These are phyloP conservation scores for Przewalskia tangutica DNA, from an alignment of 257 asterid genomes.

Conservation along the genomic window DNA sequence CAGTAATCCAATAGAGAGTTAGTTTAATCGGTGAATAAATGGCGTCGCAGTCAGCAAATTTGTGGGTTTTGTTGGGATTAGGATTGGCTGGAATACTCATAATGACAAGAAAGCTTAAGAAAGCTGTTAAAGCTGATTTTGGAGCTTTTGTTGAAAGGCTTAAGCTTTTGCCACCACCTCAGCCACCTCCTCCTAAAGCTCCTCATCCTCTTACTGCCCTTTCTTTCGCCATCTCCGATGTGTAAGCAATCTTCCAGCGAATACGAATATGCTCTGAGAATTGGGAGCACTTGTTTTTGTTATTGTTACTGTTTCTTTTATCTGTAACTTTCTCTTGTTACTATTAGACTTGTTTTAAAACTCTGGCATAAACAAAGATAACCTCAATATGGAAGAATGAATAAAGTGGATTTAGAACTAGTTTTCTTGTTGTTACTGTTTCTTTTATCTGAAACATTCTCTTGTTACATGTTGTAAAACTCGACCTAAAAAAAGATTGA, in stretches of 20 bases:
- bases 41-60: constrained; percentile 69
- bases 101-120: constrained; percentile 76
- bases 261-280: not conserved
- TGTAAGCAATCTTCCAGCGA: constrained; percentile 30
- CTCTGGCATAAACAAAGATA: not conserved
- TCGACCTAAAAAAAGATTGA: not conserved
- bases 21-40: constrained; percentile 12
- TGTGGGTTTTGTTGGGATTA: constrained; percentile 87
- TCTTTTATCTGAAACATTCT: not conserved
- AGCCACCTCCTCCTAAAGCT: constrained; percentile 95
- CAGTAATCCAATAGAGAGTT: not conserved
- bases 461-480: not conserved
- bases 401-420: not conserved
- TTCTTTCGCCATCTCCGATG: constrained; percentile 79
- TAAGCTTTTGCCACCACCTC: constrained; percentile 97
- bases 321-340: not conserved
- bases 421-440: not conserved
- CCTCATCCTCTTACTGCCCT: constrained; percentile 90
- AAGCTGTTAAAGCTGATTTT: constrained; percentile 64
- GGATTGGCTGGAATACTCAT: constrained; percentile 88
- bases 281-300: not conserved
- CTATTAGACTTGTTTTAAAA: not conserved
- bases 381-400: not conserved
- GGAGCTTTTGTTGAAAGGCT: constrained; percentile 86
- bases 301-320: not conserved